Base-by-base conservation (phyloP, 2,329 filamentous ascomycete genomes). In the Hypomyces rosellus region DNA sequence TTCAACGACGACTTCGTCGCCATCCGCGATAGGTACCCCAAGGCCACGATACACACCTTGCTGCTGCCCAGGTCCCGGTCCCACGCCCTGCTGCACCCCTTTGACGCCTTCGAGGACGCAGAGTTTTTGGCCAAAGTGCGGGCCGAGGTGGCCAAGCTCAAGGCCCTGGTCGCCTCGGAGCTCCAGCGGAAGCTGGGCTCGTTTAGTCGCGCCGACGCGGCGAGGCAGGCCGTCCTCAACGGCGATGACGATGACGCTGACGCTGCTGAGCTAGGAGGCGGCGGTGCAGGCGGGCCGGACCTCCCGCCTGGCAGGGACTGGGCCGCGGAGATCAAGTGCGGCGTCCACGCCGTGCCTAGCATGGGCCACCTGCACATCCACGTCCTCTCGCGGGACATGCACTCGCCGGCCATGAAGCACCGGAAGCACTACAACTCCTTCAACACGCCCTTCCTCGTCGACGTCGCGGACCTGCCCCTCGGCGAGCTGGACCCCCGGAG, bases 361-460 rank as follows among this genome's bases (percentile, higher is more conserved):
- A 97, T 99, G 93, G 85, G 81, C 55, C 89, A 97, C 65, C 65
- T 97, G 49, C 93, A 99, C 68, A 76, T 97, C 4, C 93, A 99
- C 67, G 82, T 97, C 30, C 70, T 97, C 51, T 89, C 87, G 37
- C 74, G 81, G 15, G 93, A 99, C 65, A 85, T 88, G 75, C 76
- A 82, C 59, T 89, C 85, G 36, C 76, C 80, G 11, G 77, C 76
- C 42, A 58, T 96, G 67, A 88, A 85, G 69, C 84, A 92, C 63
- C 77, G 83, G 56, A 92, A 90, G 65, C 93, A 97, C 69, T 97
- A 96, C 70, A 89, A 93, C 63, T 93, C 87, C 56, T 97, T 97
- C 69, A 83, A 81, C 33, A 95, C 91, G 47, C 79, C 80, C 3
- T 99, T 97, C 65, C 80, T 99, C 18, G 80, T 97, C 12, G 75